A percentile compares a stretch with the other conserved stretches of the same genome.
phyloP scores from a whole-genome alignment of 768 basidiomycete genomes.

The Tremella fuciformis region DNA sequence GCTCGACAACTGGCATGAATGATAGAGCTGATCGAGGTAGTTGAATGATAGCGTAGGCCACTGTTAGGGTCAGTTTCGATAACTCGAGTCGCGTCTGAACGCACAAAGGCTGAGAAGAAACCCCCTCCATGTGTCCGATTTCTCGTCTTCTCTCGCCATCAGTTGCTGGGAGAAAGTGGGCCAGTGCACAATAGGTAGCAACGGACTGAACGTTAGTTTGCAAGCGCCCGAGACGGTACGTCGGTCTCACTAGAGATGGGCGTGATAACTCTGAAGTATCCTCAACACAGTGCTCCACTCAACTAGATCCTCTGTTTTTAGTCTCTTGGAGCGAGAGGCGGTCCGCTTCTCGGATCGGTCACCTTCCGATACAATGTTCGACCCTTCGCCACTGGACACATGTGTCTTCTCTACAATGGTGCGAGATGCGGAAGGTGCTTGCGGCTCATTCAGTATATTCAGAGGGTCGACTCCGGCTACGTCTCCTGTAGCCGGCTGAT shows the following conservation, averaged over 20 bases:
- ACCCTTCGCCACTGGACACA: no score
- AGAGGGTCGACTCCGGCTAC: no score
- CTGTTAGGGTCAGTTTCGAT: slow-evolving; percentile 6
- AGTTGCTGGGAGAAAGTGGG: slow-evolving; percentile 36
- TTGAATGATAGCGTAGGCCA: slow-evolving; percentile 35
- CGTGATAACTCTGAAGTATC: slow-evolving; percentile 27
- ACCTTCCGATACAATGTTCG: no score
- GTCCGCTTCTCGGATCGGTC: no score
- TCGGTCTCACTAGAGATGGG: slow-evolving; percentile 27
- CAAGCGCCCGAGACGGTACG: background rate
- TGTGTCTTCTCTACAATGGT: no score
- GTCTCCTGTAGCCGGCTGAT: no score
- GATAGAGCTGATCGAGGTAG: slow-evolving; percentile 28
- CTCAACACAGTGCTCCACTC: slow-evolving; percentile 11
- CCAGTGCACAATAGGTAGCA: slow-evolving; percentile 37
- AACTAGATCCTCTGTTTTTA: no score
- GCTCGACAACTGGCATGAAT: slow-evolving; percentile 19
- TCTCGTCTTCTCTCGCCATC: slow-evolving; percentile 26
- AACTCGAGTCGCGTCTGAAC: background rate
- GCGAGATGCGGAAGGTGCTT: no score
- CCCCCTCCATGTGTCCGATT: slow-evolving; percentile 22
- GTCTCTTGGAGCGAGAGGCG: no score
- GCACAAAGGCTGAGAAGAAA: slow-evolving; percentile 34
- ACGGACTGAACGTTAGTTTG: slow-evolving; percentile 13
- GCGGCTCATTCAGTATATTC: no score